Evolutionary conservation across 2,329 filamentous ascomycete species (phyloP).

Genomic region (Cladobotryum mycophilum): DNA sequence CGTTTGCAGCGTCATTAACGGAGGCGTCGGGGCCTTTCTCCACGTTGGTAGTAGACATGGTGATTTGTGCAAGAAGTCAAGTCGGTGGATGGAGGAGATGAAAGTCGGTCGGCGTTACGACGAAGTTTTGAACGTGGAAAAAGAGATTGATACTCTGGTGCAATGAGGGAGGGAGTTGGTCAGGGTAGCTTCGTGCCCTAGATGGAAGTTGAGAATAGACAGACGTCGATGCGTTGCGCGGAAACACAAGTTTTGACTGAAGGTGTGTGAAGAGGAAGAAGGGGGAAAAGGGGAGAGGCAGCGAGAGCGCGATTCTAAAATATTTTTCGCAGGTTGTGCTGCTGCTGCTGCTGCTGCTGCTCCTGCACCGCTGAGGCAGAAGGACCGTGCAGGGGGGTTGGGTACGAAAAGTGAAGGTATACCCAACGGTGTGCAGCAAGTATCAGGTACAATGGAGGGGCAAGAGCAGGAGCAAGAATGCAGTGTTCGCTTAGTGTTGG

Average conservation of each 20-base stretch:
- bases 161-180: slow-evolving; percentile 50
- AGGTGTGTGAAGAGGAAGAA: slow-evolving; percentile 35
- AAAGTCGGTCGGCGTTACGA: slow-evolving; percentile 36
- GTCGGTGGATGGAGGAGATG: slow-evolving; percentile 34
- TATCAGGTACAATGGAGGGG: slow-evolving; percentile 7
- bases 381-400: slow-evolving; percentile 11
- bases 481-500: neutral
- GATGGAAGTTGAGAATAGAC: slow-evolving; percentile 43
- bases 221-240: slow-evolving; percentile 43
- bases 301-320: slow-evolving; percentile 33
- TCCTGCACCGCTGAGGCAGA: slow-evolving; percentile 1
- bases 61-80: slow-evolving; percentile 33
- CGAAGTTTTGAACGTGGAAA: slow-evolving; percentile 37
- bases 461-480: neutral
- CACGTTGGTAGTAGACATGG: slow-evolving; percentile 69
- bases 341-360: neutral
- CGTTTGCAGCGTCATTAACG: slow-evolving; percentile 71
- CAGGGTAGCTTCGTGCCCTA: slow-evolving; percentile 92
- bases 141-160: slow-evolving; percentile 59
- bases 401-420: slow-evolving; percentile 10
- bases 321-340: slow-evolving; percentile 28
- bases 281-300: slow-evolving; percentile 25
- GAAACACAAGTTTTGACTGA: slow-evolving; percentile 39
- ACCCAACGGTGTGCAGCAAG: neutral
- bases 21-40: slow-evolving; percentile 60